These are phyloP conservation scores for Zopfochytrium polystomum DNA, from an alignment of 371 early-diverging fungal genomes.

Conservation along the genomic window DNA sequence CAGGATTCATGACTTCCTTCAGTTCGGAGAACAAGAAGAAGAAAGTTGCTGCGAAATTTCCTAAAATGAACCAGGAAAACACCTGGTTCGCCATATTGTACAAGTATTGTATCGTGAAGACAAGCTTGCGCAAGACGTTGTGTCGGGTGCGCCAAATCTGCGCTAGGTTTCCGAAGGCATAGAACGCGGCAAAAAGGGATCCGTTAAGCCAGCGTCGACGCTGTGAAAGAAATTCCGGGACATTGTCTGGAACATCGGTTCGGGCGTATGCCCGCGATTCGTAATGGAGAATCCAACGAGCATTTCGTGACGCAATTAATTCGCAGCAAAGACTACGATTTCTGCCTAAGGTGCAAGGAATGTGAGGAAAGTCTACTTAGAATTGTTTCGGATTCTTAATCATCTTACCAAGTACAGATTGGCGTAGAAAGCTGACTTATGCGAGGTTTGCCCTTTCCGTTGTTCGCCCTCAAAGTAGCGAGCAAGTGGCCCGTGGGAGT, in stretches of 20 bases:
- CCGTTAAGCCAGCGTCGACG: conserved; percentile 94
- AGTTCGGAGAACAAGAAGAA: too few relatives aligned
- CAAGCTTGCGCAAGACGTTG: conserved; percentile 58
- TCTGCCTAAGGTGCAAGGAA: conserved; percentile 58
- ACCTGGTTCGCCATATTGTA: conserved; percentile 37
- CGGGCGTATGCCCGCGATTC: conserved; percentile 64
- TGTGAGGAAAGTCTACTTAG: not conserved
- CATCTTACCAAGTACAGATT: conserved; percentile 62
- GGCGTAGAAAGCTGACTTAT: conserved; percentile 49
- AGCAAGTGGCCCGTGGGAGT: conserved; percentile 84
- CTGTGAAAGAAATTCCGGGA: conserved; percentile 87
- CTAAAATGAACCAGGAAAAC: conserved; percentile 65
- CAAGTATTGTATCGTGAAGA: conserved; percentile 45
- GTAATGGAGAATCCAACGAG: conserved; percentile 67
- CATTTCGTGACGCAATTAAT: conserved; percentile 71
- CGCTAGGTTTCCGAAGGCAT: conserved; percentile 74
- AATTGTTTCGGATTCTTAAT: not conserved
- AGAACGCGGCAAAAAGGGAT: conserved; percentile 89
- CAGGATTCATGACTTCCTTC: too few relatives aligned
- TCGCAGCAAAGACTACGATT: conserved; percentile 88
- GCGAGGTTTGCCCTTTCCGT: conserved; percentile 69
- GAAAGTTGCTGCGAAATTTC: conserved; percentile 45
- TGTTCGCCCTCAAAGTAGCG: conserved; percentile 92
- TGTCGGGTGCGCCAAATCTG: conserved; percentile 72
- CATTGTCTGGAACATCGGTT: conserved; percentile 78